Evolutionary conservation across 129 eudicot genomes (phyloP).

Genomic region (Saposhnikovia divaricata): DNA sequence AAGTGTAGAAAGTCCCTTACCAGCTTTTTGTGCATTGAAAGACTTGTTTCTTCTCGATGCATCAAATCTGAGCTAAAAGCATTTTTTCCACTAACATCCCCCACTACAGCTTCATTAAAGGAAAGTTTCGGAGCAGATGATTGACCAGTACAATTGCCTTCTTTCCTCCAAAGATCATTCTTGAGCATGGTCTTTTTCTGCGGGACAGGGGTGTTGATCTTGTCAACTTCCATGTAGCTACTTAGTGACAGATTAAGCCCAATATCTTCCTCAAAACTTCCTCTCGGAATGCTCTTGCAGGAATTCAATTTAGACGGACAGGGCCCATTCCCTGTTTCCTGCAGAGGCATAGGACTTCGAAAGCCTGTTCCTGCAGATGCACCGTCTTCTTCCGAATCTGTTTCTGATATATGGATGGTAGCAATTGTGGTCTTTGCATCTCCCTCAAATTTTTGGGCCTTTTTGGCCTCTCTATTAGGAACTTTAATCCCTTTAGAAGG

Average conservation of each 20-base stretch:
- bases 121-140: constrained; percentile 15
- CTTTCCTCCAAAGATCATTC: constrained; percentile 22
- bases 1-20: constrained; percentile 21
- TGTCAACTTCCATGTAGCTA: constrained; percentile 18
- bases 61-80: background rate
- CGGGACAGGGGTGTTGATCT: background rate
- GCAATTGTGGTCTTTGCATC: constrained; percentile 12
- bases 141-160: constrained; percentile 26
- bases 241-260: constrained; percentile 50
- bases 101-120: constrained; percentile 14
- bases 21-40: constrained; percentile 28
- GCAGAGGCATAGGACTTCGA: constrained; percentile 26
- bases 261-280: constrained; percentile 13
- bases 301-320: constrained; percentile 24
- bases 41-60: constrained; percentile 23
- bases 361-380: constrained; percentile 18
- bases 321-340: constrained; percentile 23
- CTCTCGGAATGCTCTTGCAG: constrained; percentile 19
- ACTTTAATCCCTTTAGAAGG: constrained; percentile 14
- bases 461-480: constrained; percentile 20
- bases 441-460: constrained; percentile 15
- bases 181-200: constrained; percentile 10
- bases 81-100: constrained; percentile 30
- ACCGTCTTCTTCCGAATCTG: constrained; percentile 23
- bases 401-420: constrained; percentile 20